Conservation (phyloP, 2,329 filamentous ascomycete genomes). For the Aspergillus novofumigatus region DNA sequence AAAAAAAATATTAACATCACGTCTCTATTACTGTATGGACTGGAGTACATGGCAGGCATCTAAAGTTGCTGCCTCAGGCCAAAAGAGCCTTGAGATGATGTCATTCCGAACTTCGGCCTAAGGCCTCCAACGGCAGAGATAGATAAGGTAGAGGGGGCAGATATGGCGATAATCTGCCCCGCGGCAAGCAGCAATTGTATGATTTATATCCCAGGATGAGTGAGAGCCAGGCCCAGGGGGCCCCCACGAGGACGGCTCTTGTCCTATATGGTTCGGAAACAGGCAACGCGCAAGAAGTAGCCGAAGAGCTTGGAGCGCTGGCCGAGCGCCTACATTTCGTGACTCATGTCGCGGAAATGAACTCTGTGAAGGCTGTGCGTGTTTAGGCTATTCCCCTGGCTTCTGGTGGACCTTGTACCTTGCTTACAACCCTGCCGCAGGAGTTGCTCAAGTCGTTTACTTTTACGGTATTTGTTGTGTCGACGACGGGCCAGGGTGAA, state of each 20-base stretch:
- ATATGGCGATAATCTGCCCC: constrained; percentile 1
- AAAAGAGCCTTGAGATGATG: constrained; percentile 22
- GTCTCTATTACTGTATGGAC: neutral
- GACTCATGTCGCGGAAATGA: constrained; percentile 71
- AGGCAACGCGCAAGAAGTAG: constrained; percentile 87
- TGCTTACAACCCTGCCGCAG: constrained; percentile 14
- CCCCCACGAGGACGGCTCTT: constrained; percentile 50
- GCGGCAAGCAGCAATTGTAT: constrained; percentile 1
- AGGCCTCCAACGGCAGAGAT: constrained; percentile 13
- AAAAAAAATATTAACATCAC: too few species aligned
- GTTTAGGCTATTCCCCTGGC: neutral
- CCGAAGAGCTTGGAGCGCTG: constrained; percentile 73
- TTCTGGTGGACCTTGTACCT: neutral
- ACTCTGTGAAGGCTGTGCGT: constrained; percentile 69
- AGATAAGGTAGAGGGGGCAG: constrained; percentile 6
- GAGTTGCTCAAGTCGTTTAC: constrained; percentile 33
- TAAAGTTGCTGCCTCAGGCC: neutral
- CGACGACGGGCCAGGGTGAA: constrained; percentile 93
- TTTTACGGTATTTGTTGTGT: constrained; percentile 67
- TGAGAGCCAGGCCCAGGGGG: constrained; percentile 9
- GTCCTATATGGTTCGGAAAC: constrained; percentile 94
- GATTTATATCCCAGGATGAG: constrained; percentile 20
- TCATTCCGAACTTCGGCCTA: constrained; percentile 23
- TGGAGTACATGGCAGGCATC: neutral
- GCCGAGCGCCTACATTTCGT: constrained; percentile 74